Percentiles rank a stretch among this genome's conserved stretches.
Conservation (phyloP, 2,329 filamentous ascomycete genomes). For the Fusarium falciforme region DNA sequence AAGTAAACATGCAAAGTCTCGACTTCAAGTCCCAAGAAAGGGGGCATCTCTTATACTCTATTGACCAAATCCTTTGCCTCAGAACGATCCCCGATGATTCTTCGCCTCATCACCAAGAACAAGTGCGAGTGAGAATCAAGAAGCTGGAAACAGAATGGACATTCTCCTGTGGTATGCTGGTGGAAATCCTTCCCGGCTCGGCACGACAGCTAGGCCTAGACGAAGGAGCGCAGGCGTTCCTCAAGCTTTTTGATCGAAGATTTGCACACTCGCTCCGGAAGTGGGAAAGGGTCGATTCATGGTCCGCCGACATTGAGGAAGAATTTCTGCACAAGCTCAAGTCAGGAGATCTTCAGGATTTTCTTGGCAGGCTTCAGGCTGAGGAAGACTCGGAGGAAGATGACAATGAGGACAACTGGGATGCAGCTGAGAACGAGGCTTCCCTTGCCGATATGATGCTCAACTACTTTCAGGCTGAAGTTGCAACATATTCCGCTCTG, state of each 20-base stretch:
- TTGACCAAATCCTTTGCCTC: not conserved
- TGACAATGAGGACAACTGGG: conserved; percentile 27
- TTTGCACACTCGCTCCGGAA: conserved; percentile 27
- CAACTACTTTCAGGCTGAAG: conserved; percentile 24
- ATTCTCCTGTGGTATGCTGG: conserved; percentile 35
- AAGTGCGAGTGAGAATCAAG: not conserved
- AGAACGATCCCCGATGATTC: not conserved
- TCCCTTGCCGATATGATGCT: conserved; percentile 15
- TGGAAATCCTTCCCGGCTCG: conserved; percentile 21
- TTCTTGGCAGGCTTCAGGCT: conserved; percentile 6
- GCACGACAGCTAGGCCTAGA: not conserved
- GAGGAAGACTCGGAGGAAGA: not conserved
- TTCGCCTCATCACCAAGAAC: not conserved
- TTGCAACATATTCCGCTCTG: conserved; percentile 29
- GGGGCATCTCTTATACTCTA: not conserved
- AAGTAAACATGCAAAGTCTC: not conserved
- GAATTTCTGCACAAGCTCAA: not conserved
- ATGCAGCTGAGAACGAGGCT: conserved; percentile 28
- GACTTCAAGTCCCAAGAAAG: not conserved
- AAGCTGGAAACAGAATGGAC: not conserved
- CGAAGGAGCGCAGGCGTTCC: conserved; percentile 17
- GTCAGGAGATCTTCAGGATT: not conserved
- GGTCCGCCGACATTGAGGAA: conserved; percentile 3
- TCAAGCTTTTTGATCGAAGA: conserved; percentile 41
- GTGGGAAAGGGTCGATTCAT: conserved; percentile 18